Evolutionary conservation across 208 protist species (phyloP).

Genomic region (Wallacemonas sp.): DNA sequence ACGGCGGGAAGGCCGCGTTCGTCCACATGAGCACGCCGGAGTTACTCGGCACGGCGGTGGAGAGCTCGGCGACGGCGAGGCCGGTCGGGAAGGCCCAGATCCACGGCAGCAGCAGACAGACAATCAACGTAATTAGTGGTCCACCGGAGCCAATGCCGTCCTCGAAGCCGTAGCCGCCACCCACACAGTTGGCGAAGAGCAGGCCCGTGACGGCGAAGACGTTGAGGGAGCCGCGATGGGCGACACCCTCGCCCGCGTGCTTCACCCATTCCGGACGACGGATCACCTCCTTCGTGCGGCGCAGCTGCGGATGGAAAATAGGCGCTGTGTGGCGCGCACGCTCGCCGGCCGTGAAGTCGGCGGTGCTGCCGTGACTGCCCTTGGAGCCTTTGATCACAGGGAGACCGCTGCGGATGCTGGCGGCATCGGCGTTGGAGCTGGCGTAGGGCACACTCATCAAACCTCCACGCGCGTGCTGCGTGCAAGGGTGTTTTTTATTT

Average conservation of each 20-base stretch:
- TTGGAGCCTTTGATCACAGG: not conserved
- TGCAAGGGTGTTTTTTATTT: too few species aligned
- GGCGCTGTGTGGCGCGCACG: slow-evolving; percentile 32
- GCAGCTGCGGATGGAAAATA: slow-evolving; percentile 74
- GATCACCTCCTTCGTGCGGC: slow-evolving; percentile 77
- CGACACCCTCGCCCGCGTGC: slow-evolving; percentile 67
- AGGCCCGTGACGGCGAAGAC: slow-evolving; percentile 66
- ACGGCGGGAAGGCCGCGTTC: slow-evolving; percentile 76
- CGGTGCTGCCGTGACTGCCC: not conserved
- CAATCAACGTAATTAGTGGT: slow-evolving; percentile 79
- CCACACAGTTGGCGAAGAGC: slow-evolving; percentile 80
- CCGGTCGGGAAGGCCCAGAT: slow-evolving; percentile 82
- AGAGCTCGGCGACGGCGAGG: slow-evolving; percentile 79
- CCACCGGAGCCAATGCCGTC: slow-evolving; percentile 76
- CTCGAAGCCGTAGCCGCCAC: slow-evolving; percentile 86
- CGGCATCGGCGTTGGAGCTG: slow-evolving; percentile 7
- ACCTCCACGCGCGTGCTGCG: not conserved
- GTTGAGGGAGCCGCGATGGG: slow-evolving; percentile 74
- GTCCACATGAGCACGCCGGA: slow-evolving; percentile 88
- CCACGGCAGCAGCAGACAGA: slow-evolving; percentile 76
- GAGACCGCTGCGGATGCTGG: not conserved
- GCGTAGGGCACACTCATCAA: slow-evolving; percentile 14
- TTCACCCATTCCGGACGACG: slow-evolving; percentile 75
- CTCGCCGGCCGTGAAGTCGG: not conserved
- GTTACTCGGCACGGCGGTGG: slow-evolving; percentile 83